Evolutionary conservation across 2,329 filamentous ascomycete species (phyloP), one percentile per base, ranked within the genome.

Genomic region (Leptosphaerulina australis): DNA sequence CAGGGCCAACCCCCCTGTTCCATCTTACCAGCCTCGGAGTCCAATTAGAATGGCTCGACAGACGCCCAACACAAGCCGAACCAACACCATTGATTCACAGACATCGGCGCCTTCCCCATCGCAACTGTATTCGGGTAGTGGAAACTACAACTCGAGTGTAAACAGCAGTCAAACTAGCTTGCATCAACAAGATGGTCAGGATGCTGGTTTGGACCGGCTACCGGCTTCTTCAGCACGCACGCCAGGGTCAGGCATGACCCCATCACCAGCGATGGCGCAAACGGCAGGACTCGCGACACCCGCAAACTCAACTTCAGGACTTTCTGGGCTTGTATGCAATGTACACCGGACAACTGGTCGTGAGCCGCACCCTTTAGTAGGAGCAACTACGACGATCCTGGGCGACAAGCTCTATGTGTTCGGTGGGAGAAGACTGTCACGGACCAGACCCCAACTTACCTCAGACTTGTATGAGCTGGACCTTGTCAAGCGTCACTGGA

Each of bases 391-490:
- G 0, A 97, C 94, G 0, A 90, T 97, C 37, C 74, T 99, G 1
- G 94, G 93, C 21, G 94, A 99, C 73, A 97, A 95, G 72, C 81
- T 99, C 17, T 99, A 96, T 71, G 92, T 97, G 3, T 99, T 97
- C 77, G 94, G 94, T 36, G 94, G 94, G 6, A 83, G 93, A 44
- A 85, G 95, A 61, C 76, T 97, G 41, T 97, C 94, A 11, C 81
- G 91, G 59, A 93, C 86, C 57, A 85, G 90, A 46, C 90, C 92
- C 7, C 87, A 90, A 40, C 77, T 99, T 54, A 97, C 92, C 0
- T 88, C 91, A 5, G 91, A 97, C 66, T 78, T 99, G 52, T 97
- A 96, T 73, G 93, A 97, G 71, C 78, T 99, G 47, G 93, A 99
- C 71, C 81, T 99, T 35, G 89, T 97, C 56, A 83, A 87, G 44